Conservation (phyloP, 2,329 filamentous ascomycete genomes). For the Pseudogymnoascus destructans region DNA sequence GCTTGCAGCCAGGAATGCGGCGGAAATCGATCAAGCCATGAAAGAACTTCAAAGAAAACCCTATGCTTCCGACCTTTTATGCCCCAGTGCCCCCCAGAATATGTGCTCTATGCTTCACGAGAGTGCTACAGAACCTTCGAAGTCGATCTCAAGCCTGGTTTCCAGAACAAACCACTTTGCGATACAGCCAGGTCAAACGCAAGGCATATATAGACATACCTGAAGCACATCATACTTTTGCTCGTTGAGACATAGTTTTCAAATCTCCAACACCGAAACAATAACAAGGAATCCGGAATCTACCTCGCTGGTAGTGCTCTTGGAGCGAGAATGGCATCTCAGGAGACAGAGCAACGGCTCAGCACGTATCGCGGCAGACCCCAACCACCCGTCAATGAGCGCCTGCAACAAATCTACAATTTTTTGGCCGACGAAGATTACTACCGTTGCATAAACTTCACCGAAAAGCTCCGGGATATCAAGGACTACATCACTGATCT, state of each 20-base stretch:
- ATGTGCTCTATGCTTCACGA: not conserved
- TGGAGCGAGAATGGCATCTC: not conserved
- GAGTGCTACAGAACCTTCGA: not conserved
- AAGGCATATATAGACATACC: not conserved
- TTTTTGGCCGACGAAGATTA: constrained; percentile 39
- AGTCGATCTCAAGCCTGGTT: not conserved
- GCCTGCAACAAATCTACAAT: constrained; percentile 27
- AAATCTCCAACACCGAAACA: not conserved
- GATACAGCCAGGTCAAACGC: not conserved
- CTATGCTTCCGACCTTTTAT: not conserved
- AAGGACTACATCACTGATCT: constrained; percentile 19
- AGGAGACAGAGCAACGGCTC: not conserved
- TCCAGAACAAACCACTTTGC: not conserved
- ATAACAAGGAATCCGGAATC: not conserved
- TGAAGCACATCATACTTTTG: not conserved
- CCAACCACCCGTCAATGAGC: constrained; percentile 26
- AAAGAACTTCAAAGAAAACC: not conserved
- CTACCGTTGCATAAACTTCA: constrained; percentile 31
- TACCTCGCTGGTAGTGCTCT: not conserved
- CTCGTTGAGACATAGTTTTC: not conserved
- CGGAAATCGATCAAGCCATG: not conserved
- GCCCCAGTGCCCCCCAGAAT: not conserved
- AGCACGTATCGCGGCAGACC: constrained; percentile 16
- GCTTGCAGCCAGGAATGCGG: constrained; percentile 2
- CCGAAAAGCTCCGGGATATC: constrained; percentile 25